Conservation (phyloP, 352 stramenopile species). For the Phytophthora foliorum region DNA sequence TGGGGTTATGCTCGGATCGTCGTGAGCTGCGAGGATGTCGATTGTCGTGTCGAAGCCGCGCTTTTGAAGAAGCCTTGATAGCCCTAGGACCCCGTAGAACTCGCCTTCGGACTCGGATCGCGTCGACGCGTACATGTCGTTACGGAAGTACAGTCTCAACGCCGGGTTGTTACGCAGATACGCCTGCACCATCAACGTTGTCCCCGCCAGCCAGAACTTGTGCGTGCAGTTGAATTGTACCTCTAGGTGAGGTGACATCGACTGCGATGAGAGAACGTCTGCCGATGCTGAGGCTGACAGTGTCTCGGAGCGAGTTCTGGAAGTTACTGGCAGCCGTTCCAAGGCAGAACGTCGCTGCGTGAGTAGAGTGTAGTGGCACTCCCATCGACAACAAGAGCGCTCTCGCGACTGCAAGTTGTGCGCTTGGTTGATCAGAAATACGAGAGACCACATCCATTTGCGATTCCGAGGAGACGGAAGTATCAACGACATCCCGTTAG, state of each 20-base stretch:
- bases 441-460: conserved; percentile 58
- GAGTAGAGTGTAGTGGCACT: conserved; percentile 77
- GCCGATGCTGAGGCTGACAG: neutral
- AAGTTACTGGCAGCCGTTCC: conserved; percentile 35
- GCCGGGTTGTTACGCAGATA: conserved; percentile 47
- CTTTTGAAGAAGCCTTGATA: conserved; percentile 46
- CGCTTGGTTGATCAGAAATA: conserved; percentile 67
- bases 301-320: conserved; percentile 6
- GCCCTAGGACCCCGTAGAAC: conserved; percentile 54
- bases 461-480: conserved; percentile 44
- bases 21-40: conserved; percentile 48
- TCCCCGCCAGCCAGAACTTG: conserved; percentile 64
- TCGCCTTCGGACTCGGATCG: conserved; percentile 50
- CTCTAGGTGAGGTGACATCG: conserved; percentile 18
- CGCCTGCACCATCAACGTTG: conserved; percentile 35
- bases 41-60: conserved; percentile 56
- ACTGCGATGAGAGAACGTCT: conserved; percentile 14
- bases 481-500: conserved; percentile 11
- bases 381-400: conserved; percentile 70
- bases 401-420: conserved; percentile 71
- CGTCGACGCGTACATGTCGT: conserved; percentile 81
- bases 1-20: conserved; percentile 55
- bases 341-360: conserved; percentile 66
- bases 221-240: conserved; percentile 75
- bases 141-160: conserved; percentile 60